Base-by-base conservation (phyloP, 148 eudicot genomes). In the Talinum fruticosum region DNA sequence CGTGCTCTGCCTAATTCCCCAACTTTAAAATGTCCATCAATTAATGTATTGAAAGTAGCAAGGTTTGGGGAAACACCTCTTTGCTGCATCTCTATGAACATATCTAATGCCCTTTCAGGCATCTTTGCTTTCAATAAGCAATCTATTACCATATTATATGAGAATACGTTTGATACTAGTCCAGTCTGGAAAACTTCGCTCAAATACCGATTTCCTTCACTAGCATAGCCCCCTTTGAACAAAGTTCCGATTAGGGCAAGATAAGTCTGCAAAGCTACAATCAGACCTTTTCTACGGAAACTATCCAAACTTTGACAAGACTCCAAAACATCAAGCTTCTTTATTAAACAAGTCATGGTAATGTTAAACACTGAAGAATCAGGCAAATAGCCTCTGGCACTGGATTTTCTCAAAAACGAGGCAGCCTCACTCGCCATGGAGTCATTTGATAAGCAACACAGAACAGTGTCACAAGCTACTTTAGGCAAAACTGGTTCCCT, bases 101-200 rank as follows among this genome's bases (percentile, higher is more conserved):
- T 80, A 69, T 89, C 84, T 54, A 74, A 57, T 41, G 95, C 97
- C 79, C 79, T 86, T 24, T 84, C 82, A 75, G 86, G 83, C 93
- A 89, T 88, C 78, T 86, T 87, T 47, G 83, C 85, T 82, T 91
- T 93, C 89, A 88, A 84, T 68, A 96, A 84, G 86, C 94, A 90
- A 81, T 90, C 97, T 82, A 96, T 83, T 37, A 93, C 83, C 89
- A 89, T 87, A 76, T 96, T 96, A 82, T 89, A 93, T 8, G 97
- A 88, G 82, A 80, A 77, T 13, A 89, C 90, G 82, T 87, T 87
- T 18, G 80, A 66, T 19, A 96, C 81, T 51, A 87, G 79, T 79
- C 94, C 89, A 73, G 80, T 80, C 37, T 81, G 74, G 66, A 87
- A 28, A 79, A 91, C 79, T 81, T 78, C 84, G 68, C 74, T 82